These are phyloP conservation scores for Steccherinum ochraceum DNA, from an alignment of 768 basidiomycete species.

Conservation along the genomic window DNA sequence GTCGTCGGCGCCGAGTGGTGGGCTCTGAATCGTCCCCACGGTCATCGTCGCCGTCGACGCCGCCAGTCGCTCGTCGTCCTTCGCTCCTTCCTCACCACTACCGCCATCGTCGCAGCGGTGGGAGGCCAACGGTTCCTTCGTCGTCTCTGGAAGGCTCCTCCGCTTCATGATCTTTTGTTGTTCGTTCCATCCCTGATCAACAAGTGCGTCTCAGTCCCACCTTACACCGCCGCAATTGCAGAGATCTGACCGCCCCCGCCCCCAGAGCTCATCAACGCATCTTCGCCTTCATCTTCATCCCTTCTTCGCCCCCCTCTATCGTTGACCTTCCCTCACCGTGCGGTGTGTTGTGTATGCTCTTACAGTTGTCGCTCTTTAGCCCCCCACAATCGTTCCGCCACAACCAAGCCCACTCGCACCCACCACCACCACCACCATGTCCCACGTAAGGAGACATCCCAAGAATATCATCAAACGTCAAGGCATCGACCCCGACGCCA, in stretches of 20 bases:
- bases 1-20: not conserved
- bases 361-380: conserved; percentile 14
- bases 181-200: not conserved
- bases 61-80: not conserved
- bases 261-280: not conserved
- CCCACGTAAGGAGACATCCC: conserved; percentile 4
- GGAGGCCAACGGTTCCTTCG: not conserved
- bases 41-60: not conserved
- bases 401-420: not conserved
- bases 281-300: conserved; percentile 2
- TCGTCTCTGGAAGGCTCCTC: not conserved
- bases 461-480: conserved; percentile 10
- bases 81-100: not conserved
- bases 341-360: conserved; percentile 12
- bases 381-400: not conserved
- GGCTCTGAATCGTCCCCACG: not conserved
- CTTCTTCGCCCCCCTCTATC: not conserved
- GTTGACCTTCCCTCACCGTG: not conserved
- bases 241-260: not conserved
- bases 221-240: not conserved
- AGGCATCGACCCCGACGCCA: not conserved
- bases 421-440: conserved; percentile 1
- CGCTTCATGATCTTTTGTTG: not conserved
- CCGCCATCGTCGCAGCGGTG: not conserved
- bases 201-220: not conserved